phyloP scores from a whole-genome alignment of 2,329 filamentous ascomycete genomes.

The Juglanconis juglandina region DNA sequence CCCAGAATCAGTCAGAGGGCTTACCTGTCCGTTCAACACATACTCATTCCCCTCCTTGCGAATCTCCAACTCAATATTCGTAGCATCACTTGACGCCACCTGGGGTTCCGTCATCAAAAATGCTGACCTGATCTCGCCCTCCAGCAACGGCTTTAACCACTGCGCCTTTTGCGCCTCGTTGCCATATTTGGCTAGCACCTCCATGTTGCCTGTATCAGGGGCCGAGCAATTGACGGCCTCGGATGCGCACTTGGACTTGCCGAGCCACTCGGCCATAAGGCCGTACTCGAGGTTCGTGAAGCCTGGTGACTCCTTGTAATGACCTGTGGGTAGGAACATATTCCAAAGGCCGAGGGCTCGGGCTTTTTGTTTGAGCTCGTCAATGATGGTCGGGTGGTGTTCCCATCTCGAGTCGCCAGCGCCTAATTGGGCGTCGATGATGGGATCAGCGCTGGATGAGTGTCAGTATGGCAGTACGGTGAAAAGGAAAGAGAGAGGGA shows the following conservation, averaged over 20 bases:
- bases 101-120: conserved; percentile 95
- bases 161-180: conserved; percentile 78
- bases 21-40: conserved; percentile 80
- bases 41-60: conserved; percentile 80
- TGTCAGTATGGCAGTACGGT: not conserved
- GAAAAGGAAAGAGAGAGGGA: not conserved
- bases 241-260: conserved; percentile 77
- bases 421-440: conserved; percentile 78
- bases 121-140: conserved; percentile 81
- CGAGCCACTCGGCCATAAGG: conserved; percentile 93
- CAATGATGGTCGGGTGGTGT: conserved; percentile 73
- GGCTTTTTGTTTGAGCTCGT: conserved; percentile 84
- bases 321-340: conserved; percentile 92
- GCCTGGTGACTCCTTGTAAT: conserved; percentile 92
- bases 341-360: conserved; percentile 89
- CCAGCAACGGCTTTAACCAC: conserved; percentile 78
- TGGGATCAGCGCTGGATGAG: conserved; percentile 63
- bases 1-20: conserved; percentile 23
- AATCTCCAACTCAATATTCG: conserved; percentile 85
- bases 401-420: conserved; percentile 75
- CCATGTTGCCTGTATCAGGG: conserved; percentile 94
- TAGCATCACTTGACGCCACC: conserved; percentile 85
- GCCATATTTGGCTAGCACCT: conserved; percentile 88
- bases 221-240: conserved; percentile 89
- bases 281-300: conserved; percentile 97